Evolutionary conservation across 495 filamentous ascomycete genomes (phyloP).

Genomic region (Penicillium robsamsonii): DNA sequence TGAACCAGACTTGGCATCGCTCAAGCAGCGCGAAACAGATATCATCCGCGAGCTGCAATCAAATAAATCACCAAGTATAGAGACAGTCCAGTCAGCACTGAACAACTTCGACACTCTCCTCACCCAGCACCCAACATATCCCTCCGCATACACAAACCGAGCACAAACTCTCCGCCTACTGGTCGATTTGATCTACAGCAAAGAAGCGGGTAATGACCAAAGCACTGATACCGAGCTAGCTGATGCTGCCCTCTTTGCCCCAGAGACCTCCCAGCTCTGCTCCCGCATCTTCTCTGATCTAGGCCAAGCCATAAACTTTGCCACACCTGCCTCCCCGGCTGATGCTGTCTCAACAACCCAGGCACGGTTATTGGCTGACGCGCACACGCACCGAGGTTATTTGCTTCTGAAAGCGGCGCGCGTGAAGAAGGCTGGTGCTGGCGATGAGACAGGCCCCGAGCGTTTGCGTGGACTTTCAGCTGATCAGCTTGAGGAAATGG

Average conservation of each 20-base stretch:
- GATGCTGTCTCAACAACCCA: slow-evolving; percentile 57
- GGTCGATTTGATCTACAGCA: slow-evolving; percentile 21
- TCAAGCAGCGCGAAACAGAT: slow-evolving; percentile 30
- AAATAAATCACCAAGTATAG: slow-evolving; percentile 11
- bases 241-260: slow-evolving; percentile 21
- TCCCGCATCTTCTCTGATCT: slow-evolving; percentile 59
- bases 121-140: slow-evolving; percentile 60
- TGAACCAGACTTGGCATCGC: slow-evolving; percentile 17
- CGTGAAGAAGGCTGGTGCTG: slow-evolving; percentile 24
- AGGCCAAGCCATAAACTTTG: slow-evolving; percentile 62
- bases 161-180: slow-evolving; percentile 66
- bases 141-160: slow-evolving; percentile 72
- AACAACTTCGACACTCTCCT: slow-evolving; percentile 54
- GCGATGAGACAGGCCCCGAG: slow-evolving; percentile 23
- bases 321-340: slow-evolving; percentile 51
- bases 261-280: slow-evolving; percentile 21
- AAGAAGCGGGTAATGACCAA: slow-evolving; percentile 2
- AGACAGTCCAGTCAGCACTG: slow-evolving; percentile 33
- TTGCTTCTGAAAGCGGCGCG: slow-evolving; percentile 65
- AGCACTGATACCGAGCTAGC: slow-evolving; percentile 4
- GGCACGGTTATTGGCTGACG: slow-evolving; percentile 62
- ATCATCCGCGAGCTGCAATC: slow-evolving; percentile 33
- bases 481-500: slow-evolving; percentile 66
- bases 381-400: slow-evolving; percentile 75
- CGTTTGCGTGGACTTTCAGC: slow-evolving; percentile 42